Conservation (phyloP, 2,329 filamentous ascomycete genomes). For the Talaromyces sp. region DNA sequence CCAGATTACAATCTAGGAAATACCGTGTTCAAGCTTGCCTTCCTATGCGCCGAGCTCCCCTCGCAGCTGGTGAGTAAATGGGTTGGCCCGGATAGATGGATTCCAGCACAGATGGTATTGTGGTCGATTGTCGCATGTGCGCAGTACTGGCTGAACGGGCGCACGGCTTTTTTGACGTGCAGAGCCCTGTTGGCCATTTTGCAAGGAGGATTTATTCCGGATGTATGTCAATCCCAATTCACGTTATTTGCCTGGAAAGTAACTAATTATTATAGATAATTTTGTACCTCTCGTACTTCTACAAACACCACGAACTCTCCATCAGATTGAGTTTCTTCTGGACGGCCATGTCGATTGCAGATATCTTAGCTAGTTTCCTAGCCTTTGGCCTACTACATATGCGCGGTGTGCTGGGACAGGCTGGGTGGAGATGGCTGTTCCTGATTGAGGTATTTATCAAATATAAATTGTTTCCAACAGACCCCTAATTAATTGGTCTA, state of each 20-base stretch:
- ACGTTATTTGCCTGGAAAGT: slow-evolving; percentile 30
- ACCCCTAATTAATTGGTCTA: background rate
- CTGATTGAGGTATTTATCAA: slow-evolving; percentile 2
- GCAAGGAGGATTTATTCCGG: slow-evolving; percentile 19
- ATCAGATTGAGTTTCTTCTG: slow-evolving; percentile 24
- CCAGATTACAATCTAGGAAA: slow-evolving; percentile 47
- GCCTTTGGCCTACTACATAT: slow-evolving; percentile 10
- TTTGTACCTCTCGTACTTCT: slow-evolving; percentile 48
- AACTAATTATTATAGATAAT: background rate
- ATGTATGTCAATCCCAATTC: slow-evolving; percentile 50
- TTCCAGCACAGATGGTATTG: slow-evolving; percentile 35
- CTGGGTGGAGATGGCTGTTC: slow-evolving; percentile 8
- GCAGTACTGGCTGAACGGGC: slow-evolving; percentile 44
- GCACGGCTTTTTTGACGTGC: slow-evolving; percentile 33
- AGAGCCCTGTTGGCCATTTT: slow-evolving; percentile 39
- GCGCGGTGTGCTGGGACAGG: background rate
- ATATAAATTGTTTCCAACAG: no score
- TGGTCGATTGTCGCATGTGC: slow-evolving; percentile 28
- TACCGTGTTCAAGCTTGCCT: slow-evolving; percentile 50
- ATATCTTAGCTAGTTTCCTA: slow-evolving; percentile 1
- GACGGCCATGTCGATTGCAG: background rate
- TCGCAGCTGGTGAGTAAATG: slow-evolving; percentile 57
- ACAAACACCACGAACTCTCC: slow-evolving; percentile 61
- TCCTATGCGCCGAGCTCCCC: slow-evolving; percentile 53
- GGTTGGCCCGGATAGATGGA: slow-evolving; percentile 45